Evolutionary conservation across 345 rosid species (phyloP).

Genomic region (Linum trigynum): DNA sequence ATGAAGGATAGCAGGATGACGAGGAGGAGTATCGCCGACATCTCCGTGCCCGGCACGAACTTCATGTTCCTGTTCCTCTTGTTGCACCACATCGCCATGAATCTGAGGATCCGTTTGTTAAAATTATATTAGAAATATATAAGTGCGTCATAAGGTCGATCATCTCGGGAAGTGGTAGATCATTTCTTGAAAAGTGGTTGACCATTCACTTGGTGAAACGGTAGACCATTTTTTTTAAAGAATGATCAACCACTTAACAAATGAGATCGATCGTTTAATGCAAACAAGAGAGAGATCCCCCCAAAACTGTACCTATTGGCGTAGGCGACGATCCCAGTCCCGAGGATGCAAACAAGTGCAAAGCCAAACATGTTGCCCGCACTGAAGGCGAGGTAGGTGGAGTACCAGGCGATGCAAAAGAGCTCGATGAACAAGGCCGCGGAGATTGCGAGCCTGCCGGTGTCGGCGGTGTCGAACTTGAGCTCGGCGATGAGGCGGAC

Average conservation of each 20-base stretch:
- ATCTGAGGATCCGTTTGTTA: background rate
- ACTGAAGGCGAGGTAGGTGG: background rate
- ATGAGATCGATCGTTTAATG: background rate
- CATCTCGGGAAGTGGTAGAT: too few relatives aligned
- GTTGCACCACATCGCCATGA: slow-evolving; percentile 3
- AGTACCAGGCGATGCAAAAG: slow-evolving; percentile 1
- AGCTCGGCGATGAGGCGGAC: slow-evolving; percentile 5
- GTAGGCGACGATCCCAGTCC: background rate
- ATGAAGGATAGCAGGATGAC: background rate
- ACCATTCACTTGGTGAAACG: too few relatives aligned
- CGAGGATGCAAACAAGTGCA: background rate
- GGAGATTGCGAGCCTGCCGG: slow-evolving; percentile 4
- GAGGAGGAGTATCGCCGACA: background rate
- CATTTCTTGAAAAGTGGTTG: too few relatives aligned
- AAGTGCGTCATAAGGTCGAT: too few relatives aligned
- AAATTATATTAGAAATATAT: too few relatives aligned
- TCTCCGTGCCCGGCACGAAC: background rate
- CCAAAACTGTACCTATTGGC: background rate
- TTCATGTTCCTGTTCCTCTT: slow-evolving; percentile 3
- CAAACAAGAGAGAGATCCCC: background rate
- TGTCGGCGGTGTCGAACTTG: background rate
- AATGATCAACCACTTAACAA: too few relatives aligned
- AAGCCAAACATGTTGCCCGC: background rate
- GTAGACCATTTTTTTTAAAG: too few relatives aligned
- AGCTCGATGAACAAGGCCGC: background rate